phyloP scores from a whole-genome alignment of 768 basidiomycete genomes.

The Panaeolus papilionaceus region DNA sequence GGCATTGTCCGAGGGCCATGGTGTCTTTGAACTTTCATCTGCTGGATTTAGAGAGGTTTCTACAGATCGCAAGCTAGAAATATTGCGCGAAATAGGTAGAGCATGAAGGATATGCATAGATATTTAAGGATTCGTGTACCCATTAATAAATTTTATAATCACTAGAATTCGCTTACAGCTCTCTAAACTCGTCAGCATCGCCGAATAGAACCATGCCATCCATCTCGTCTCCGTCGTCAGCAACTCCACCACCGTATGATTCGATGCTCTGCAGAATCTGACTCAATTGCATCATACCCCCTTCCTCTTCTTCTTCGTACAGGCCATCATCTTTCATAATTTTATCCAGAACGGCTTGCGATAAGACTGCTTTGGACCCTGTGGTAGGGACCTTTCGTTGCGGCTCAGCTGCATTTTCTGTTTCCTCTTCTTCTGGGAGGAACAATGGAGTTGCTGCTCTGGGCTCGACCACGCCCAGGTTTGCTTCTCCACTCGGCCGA shows the following conservation, averaged over 20 bases:
- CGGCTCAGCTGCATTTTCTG: slow-evolving; percentile 45
- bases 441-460: slow-evolving; percentile 72
- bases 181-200: slow-evolving; percentile 80
- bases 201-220: slow-evolving; percentile 78
- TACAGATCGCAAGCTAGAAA: slow-evolving; percentile 67
- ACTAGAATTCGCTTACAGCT: slow-evolving; percentile 46
- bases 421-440: slow-evolving; percentile 70
- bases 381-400: slow-evolving; percentile 42
- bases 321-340: slow-evolving; percentile 5
- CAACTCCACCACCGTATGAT: slow-evolving; percentile 60
- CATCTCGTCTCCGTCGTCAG: slow-evolving; percentile 78
- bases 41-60: slow-evolving; percentile 80
- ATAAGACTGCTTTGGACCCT: slow-evolving; percentile 42
- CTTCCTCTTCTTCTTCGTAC: slow-evolving; percentile 37
- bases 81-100: slow-evolving; percentile 80
- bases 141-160: slow-evolving; percentile 20
- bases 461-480: background rate
- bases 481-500: background rate
- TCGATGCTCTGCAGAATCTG: slow-evolving; percentile 68
- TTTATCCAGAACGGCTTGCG: slow-evolving; percentile 34
- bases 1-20: slow-evolving; percentile 83
- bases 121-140: slow-evolving; percentile 10
- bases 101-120: slow-evolving; percentile 44
- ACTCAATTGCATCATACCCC: slow-evolving; percentile 77
- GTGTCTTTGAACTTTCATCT: slow-evolving; percentile 76